Base-by-base conservation (phyloP, 148 eudicot species). In the Nepenthes gracilis region DNA sequence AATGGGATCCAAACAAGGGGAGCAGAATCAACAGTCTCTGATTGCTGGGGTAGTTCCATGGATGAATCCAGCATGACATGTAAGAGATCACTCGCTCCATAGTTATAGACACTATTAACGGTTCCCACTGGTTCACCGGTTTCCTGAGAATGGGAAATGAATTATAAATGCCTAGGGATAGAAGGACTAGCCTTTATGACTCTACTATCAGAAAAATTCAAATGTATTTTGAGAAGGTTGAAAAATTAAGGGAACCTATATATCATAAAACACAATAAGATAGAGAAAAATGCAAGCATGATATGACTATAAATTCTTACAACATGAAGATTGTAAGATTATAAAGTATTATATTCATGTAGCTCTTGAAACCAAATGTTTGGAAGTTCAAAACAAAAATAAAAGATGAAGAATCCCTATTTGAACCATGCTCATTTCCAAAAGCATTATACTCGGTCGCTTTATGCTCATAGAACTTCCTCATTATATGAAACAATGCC, bases 1-100 rank as follows among this genome's bases (percentile, higher is more conserved):
- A 92, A 92, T 37, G 98, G 98, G 60, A 92, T 78, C 90, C 90
- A 92, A 70, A 82, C 90, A 50, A 88, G 79, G 36, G 77, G 86
- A 62, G 77, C 85, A 35, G 88, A 73, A 58, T 64, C 73, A 73
- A 56, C 68, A 59, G 13, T 66, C 49, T 67, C 83, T 6, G 60
- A 37, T 63, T 63, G 76, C 53, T 57, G 61, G 47, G 83, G 32
- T 35, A 71, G 69, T 59, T 68, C 77, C 12, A 35, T 53, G 64
- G 80, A 69, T 61, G 80, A 71, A 70, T 78, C 65, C 66, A 88
- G 90, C 82, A 64, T 77, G 53, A 92, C 98, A 55, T 75, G 86
- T 62, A 92, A 72, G 68, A 92, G 85, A 79, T 92, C 98, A 67
- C 82, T 84, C 61, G 82, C 96, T 69, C 94, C 96, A 72, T 62